Conservation (phyloP, 75 land plant genomes). For the Gnetum montanum region DNA sequence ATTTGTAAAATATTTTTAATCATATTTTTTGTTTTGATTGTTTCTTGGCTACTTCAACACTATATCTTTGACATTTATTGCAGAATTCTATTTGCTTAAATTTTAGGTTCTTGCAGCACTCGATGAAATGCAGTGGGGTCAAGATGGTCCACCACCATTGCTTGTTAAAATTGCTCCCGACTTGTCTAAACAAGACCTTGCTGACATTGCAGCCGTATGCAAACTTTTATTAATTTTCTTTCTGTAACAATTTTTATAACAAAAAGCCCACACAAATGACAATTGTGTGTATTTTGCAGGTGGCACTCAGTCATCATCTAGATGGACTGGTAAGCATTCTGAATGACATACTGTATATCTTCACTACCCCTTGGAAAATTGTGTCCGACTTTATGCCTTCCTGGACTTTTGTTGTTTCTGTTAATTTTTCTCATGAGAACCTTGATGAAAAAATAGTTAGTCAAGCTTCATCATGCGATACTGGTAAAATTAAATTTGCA, state of each 20-base stretch:
- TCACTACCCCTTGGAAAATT: no score
- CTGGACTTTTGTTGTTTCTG: no score
- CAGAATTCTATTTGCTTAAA: not conserved
- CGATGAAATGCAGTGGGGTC: conserved; percentile 99
- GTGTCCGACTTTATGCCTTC: no score
- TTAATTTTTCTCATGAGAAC: no score
- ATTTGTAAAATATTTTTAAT: not conserved
- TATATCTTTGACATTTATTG: not conserved
- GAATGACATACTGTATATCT: not conserved
- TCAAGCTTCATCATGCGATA: no score
- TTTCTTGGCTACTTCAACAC: not conserved
- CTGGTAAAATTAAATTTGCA: no score
- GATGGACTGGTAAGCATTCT: conserved; percentile 80
- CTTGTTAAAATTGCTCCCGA: conserved; percentile 99
- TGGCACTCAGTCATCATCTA: conserved; percentile 73
- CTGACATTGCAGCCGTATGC: conserved; percentile 95
- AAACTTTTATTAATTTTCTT: not conserved
- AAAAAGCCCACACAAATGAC: no score
- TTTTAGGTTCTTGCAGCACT: conserved; percentile 93
- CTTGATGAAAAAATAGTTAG: no score
- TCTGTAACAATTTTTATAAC: not conserved
- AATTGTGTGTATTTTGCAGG: conserved; percentile 43
- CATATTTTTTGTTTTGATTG: not conserved
- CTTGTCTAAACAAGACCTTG: conserved; percentile 90
- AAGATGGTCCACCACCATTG: conserved; percentile 97